Base-by-base conservation (phyloP, 306 rosid species). In the Fragaria ananassa region DNA sequence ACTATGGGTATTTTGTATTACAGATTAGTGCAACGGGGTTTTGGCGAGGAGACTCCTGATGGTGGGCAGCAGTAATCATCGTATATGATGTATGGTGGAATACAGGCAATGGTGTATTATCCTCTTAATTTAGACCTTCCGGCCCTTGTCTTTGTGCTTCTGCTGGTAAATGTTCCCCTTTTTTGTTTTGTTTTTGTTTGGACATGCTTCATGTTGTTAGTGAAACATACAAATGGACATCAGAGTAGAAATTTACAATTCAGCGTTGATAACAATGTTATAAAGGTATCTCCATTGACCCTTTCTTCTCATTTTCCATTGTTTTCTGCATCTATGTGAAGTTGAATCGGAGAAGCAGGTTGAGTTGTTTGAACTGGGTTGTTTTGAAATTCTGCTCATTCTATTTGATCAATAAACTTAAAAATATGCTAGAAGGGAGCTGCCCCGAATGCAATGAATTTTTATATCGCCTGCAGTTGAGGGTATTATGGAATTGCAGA, bases 1-100 rank as follows among this genome's bases (percentile, higher is more conserved):
- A 96, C 99, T 13, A 96, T 96, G 98, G 99, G 97, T 63, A 96
- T 96, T 82, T 85, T 96, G 89, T 93, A 96, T 86, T 96, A 96
- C 93, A 96, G 99, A 87, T 91, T 96, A 68, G 96, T 76, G 68
- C 98, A 96, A 81, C 74, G 89, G 65, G 97, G 89, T 77, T 78
- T 89, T 5, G 93, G 85, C 72, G 93, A 88, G 29, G 96, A 93
- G 64, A 71, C 76, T 73, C 78, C 80, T 18, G 88, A 81, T 10
- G 90, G 79, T 0, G 97, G 91, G 84, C 89, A 82, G 81, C 86
- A 85, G 81, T 78, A 70, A 83, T 39, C 46, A 58, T 44, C 64
- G 12, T 21, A 31, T 27, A 54, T 44, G 70, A 49, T 63, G 45
- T 81, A 80, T 70, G 74, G 56, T 76, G 67, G 68, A 44, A 34